Percentiles rank a stretch among this genome's conserved stretches.
phyloP scores from a whole-genome alignment of 2,329 filamentous ascomycete species.

The Fusarium sp. region DNA sequence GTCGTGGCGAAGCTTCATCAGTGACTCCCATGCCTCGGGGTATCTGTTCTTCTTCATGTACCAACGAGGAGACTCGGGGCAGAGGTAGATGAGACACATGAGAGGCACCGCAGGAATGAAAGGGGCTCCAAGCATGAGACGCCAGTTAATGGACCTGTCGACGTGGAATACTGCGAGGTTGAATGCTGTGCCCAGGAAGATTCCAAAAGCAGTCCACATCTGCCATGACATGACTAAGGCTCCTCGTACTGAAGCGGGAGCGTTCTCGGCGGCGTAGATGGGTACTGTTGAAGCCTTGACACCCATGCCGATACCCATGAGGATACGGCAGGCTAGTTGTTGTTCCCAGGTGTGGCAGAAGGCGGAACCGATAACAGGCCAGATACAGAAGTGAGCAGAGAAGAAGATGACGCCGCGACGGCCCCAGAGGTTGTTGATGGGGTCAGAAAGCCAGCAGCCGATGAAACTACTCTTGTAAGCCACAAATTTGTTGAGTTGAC shows the following conservation, averaged over 20 bases:
- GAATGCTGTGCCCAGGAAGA: conserved; percentile 58
- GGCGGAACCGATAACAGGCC: conserved; percentile 72
- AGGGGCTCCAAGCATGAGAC: conserved; percentile 68
- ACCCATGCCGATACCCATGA: conserved; percentile 78
- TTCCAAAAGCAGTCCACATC: conserved; percentile 72
- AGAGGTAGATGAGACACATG: conserved; percentile 67
- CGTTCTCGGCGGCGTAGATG: conserved; percentile 80
- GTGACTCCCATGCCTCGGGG: conserved; percentile 68
- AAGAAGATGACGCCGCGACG: conserved; percentile 74
- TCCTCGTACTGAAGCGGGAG: conserved; percentile 75
- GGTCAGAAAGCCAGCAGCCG: conserved; percentile 75
- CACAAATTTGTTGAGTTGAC: not conserved
- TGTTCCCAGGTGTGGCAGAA: conserved; percentile 76
- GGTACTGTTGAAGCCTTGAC: conserved; percentile 75
- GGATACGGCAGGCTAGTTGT: conserved; percentile 74
- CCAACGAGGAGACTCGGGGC: conserved; percentile 74
- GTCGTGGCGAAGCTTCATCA: conserved; percentile 63
- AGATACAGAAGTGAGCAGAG: conserved; percentile 77
- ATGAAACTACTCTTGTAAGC: conserved; percentile 50
- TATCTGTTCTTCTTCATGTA: conserved; percentile 74
- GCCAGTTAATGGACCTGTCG: conserved; percentile 48
- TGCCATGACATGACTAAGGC: conserved; percentile 87
- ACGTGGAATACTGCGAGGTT: conserved; percentile 50
- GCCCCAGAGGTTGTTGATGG: conserved; percentile 63
- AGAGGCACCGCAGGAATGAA: conserved; percentile 70